Evolutionary conservation across 2,329 filamentous ascomycete genomes (phyloP).

Genomic region (Paecilomyces fulvus): DNA sequence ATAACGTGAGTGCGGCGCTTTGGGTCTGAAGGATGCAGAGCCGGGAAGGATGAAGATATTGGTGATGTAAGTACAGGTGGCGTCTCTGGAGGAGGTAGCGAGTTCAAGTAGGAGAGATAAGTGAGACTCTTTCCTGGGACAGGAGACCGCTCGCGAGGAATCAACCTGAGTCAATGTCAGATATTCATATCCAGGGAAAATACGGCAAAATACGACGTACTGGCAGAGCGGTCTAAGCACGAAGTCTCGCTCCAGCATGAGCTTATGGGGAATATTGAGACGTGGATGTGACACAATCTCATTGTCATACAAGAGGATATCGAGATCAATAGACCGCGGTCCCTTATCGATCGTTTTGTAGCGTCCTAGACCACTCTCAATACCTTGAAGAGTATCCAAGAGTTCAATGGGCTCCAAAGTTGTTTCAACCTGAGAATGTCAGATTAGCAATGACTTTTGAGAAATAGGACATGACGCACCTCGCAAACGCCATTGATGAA

Average conservation of each 20-base stretch:
- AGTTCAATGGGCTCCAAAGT: constrained; percentile 64
- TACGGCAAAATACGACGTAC: constrained; percentile 16
- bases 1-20: constrained; percentile 66
- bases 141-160: constrained; percentile 31
- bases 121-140: constrained; percentile 17
- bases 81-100: constrained; percentile 26
- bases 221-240: constrained; percentile 74
- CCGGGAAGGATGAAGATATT: constrained; percentile 32
- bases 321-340: constrained; percentile 86
- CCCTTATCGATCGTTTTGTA: constrained; percentile 86
- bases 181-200: constrained; percentile 2
- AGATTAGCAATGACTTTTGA: constrained; percentile 2
- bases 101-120: constrained; percentile 27
- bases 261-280: constrained; percentile 73
- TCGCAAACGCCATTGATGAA: constrained; percentile 93
- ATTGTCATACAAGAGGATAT: constrained; percentile 76
- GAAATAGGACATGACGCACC: constrained; percentile 45
- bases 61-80: constrained; percentile 31
- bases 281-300: constrained; percentile 58
- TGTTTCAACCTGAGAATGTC: constrained; percentile 62
- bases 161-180: constrained; percentile 24
- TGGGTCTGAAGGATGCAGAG: constrained; percentile 51
- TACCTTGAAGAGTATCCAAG: constrained; percentile 70
- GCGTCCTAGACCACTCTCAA: constrained; percentile 72
- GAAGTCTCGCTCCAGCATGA: constrained; percentile 87